Evolutionary conservation across 2,329 filamentous ascomycete genomes (phyloP).

Genomic region (Xylaria sp.): DNA sequence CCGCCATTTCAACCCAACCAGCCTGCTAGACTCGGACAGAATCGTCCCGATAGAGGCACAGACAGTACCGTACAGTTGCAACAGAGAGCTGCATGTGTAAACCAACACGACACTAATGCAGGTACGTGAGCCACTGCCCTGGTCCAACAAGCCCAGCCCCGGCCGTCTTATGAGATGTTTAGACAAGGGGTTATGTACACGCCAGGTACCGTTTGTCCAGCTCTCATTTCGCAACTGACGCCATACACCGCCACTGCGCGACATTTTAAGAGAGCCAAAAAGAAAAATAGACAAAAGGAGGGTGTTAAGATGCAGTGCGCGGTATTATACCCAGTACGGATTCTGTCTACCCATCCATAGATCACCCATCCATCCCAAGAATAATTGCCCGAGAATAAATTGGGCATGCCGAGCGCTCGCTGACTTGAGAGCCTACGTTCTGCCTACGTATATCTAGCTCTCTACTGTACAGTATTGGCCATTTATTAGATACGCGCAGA

Average conservation of each 20-base stretch:
- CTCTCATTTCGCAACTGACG: conserved; percentile 23
- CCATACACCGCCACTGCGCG: conserved; percentile 11
- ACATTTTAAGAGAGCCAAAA: neutral
- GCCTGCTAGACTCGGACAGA: neutral
- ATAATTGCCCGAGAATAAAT: no score
- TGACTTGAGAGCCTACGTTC: no score
- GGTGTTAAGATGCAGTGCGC: no score
- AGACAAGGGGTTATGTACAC: no score
- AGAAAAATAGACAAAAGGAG: neutral
- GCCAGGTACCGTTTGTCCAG: no score
- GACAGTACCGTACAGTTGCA: neutral
- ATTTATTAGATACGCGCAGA: neutral
- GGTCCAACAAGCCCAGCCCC: neutral
- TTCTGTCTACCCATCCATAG: no score
- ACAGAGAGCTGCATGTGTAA: neutral
- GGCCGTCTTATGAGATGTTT: neutral
- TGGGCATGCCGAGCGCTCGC: no score
- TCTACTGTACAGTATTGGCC: no score
- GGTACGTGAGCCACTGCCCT: conserved; percentile 17
- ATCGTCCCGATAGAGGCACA: no score
- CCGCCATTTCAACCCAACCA: neutral
- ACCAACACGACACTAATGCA: conserved; percentile 17
- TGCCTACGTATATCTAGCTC: no score
- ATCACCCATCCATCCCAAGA: no score
- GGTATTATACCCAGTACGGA: no score